Evolutionary conservation across 768 basidiomycete species (phyloP).

Genomic region (Chalciporus piperatus): DNA sequence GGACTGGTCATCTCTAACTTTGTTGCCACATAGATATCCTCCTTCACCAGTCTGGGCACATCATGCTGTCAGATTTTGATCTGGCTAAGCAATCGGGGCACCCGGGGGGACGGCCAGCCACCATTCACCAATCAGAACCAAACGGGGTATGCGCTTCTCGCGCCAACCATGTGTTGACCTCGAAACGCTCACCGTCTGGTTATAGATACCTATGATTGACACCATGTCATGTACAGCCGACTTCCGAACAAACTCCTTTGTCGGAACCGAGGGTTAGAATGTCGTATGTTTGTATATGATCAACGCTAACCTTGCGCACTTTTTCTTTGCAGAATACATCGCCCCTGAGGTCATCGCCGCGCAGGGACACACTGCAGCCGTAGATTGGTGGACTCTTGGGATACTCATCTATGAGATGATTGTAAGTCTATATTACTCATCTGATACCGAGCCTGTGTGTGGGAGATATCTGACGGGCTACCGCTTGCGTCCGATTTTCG

Average conservation of each 20-base stretch:
- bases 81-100: conserved; percentile 93
- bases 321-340: conserved; percentile 78
- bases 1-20: conserved; percentile 1
- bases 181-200: conserved; percentile 6
- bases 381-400: conserved; percentile 99
- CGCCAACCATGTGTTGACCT: neutral
- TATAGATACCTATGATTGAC: conserved; percentile 87
- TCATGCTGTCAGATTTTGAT: conserved; percentile 99
- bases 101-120: conserved; percentile 80
- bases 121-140: conserved; percentile 79
- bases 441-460: conserved; percentile 12
- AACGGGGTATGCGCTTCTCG: conserved; percentile 68
- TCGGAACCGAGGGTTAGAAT: conserved; percentile 90
- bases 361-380: conserved; percentile 94
- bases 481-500: conserved; percentile 23
- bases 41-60: conserved; percentile 96
- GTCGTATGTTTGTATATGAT: conserved; percentile 1
- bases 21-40: conserved; percentile 72
- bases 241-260: conserved; percentile 98
- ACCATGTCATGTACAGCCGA: conserved; percentile 97
- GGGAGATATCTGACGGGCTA: conserved; percentile 36
- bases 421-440: conserved; percentile 54
- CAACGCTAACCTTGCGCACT: conserved; percentile 2
- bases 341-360: conserved; percentile 98
- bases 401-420: conserved; percentile 99